Conservation (phyloP, 768 basidiomycete genomes). For the Chalciporus chontae region DNA sequence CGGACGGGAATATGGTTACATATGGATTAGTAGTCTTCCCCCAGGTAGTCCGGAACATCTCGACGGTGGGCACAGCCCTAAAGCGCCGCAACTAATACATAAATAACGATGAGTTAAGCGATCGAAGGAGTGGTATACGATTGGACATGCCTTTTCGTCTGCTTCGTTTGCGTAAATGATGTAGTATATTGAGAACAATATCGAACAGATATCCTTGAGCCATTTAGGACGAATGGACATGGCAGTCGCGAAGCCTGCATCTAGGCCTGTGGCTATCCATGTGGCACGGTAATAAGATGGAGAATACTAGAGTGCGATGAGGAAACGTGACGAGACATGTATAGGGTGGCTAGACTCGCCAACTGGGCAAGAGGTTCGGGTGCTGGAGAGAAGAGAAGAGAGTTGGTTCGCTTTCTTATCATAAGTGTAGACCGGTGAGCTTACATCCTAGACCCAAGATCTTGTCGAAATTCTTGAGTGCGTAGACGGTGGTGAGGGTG, state of each 20-base stretch:
- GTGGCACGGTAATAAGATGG: slow-evolving; percentile 94
- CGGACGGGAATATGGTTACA: slow-evolving; percentile 37
- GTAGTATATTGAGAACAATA: slow-evolving; percentile 88
- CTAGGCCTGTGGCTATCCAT: slow-evolving; percentile 91
- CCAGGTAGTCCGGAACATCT: slow-evolving; percentile 95
- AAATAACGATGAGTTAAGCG: slow-evolving; percentile 1
- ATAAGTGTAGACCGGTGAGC: not conserved
- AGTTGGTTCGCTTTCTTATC: not conserved
- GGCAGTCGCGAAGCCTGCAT: slow-evolving; percentile 95
- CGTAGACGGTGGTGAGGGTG: slow-evolving; percentile 82
- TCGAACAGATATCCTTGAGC: slow-evolving; percentile 82
- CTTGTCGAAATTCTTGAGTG: slow-evolving; percentile 79
- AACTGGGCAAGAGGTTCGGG: slow-evolving; percentile 91
- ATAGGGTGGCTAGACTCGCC: slow-evolving; percentile 42
- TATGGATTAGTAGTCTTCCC: slow-evolving; percentile 95
- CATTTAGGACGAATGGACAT: slow-evolving; percentile 91
- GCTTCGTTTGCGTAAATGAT: slow-evolving; percentile 85
- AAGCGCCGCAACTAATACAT: slow-evolving; percentile 75
- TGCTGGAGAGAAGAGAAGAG: slow-evolving; percentile 42
- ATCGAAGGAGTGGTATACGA: not conserved
- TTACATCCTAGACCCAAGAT: slow-evolving; percentile 77
- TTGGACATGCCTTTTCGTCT: slow-evolving; percentile 82
- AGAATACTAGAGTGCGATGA: slow-evolving; percentile 59
- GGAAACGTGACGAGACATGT: slow-evolving; percentile 3
- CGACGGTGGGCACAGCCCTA: slow-evolving; percentile 90